phyloP scores from a whole-genome alignment of 306 rosid species.

The Citrullus mucosospermus region DNA sequence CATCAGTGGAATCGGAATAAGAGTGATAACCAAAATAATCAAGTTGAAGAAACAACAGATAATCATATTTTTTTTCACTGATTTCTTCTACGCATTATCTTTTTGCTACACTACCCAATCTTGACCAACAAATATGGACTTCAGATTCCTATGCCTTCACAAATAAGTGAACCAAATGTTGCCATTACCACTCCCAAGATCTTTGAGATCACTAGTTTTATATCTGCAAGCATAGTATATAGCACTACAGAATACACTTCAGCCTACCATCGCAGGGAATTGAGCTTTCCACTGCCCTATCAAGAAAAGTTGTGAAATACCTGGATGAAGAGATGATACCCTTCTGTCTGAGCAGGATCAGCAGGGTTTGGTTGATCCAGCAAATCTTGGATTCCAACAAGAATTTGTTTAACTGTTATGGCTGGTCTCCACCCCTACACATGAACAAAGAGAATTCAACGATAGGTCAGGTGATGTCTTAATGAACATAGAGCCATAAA shows the following conservation, averaged over 20 bases:
- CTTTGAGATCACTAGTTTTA: background rate
- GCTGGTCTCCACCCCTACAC: conserved; percentile 98
- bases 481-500: background rate
- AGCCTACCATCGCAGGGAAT: background rate
- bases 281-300: background rate
- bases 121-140: background rate
- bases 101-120: background rate
- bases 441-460: background rate
- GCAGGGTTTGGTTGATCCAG: conserved; percentile 93
- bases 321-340: conserved; percentile 95
- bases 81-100: background rate
- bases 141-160: background rate
- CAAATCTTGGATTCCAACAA: conserved; percentile 88
- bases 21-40: background rate
- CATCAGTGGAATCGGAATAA: background rate
- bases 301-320: conserved; percentile 22
- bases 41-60: background rate
- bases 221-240: background rate
- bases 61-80: background rate
- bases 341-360: conserved; percentile 98
- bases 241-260: background rate
- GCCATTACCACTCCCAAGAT: background rate
- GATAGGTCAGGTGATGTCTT: background rate
- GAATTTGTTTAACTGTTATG: conserved; percentile 92
- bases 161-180: background rate